Evolutionary conservation across 1,139 yeast genomes (phyloP), one percentile per base, ranked within the genome.

Genomic region (Saccharomyces hybrid): DNA sequence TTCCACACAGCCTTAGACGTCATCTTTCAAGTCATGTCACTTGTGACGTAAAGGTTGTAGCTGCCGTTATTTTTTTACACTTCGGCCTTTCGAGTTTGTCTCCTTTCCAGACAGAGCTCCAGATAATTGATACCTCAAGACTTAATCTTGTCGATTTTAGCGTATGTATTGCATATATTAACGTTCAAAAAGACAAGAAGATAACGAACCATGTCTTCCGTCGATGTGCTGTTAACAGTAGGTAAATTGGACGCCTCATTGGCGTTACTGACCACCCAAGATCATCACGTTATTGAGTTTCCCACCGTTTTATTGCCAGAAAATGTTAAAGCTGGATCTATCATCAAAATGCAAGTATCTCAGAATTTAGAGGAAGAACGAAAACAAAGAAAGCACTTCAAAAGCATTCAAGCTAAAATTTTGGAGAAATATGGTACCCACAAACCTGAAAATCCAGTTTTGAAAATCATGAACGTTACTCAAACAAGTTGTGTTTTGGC

Each of bases 181-280:
- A 5, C 24, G 21, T 28, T 34, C 14, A 12, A 24, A 19, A 11
- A 8, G 8, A 34, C 8, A 21, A 26, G 12, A 7, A 11, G n/a
- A 14, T 31, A 47, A 12, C 21, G 16, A 12, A 32, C 16, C 9
- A 64, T 64, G 67, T 63, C 67, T 27, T 50, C 57, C 12, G 63
- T 67, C 12, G 71, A 68, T 53, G 97, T 91, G 11, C 86, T 96
- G 49, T 78, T 93, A 52, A 91, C 98, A 0, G 98, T 93, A 16
- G 99, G 99, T 50, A 91, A 91, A 73, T 78, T 93, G 53, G 99
- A 93, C 70, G 97, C 98, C 24, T 90, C 97, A 1, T 77, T 93
- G 71, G 98, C 99, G 31, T 77, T 93, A 52, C 76, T 93, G 50
- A 80, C 95, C 50, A 91, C 99, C 27, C 82, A 86, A 57, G 97